Conservation (phyloP, 768 basidiomycete genomes). For the Kwoniella bestiolae region DNA sequence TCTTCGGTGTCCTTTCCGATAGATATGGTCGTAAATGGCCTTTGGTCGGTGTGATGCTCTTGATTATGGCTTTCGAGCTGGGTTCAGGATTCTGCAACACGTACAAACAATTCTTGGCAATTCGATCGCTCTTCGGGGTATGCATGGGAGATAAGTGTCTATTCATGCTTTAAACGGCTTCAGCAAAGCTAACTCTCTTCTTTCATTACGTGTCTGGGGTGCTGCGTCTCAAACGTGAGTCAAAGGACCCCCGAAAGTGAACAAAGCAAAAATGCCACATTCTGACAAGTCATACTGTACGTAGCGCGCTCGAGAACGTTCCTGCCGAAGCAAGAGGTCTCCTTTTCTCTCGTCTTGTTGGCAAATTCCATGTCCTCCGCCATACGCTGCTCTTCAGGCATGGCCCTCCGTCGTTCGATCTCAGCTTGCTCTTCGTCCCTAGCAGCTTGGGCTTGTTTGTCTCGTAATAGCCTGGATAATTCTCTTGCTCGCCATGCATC, state of each 20-base stretch:
- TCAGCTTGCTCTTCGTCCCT: constrained; percentile 87
- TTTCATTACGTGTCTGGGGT: constrained; percentile 70
- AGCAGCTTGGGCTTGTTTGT: constrained; percentile 83
- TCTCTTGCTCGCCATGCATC: constrained; percentile 96
- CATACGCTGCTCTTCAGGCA: constrained; percentile 90
- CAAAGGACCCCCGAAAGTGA: neutral
- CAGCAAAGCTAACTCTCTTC: neutral
- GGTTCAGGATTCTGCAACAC: constrained; percentile 79
- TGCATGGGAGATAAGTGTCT: constrained; percentile 47
- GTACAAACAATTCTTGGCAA: constrained; percentile 76
- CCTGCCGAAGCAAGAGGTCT: constrained; percentile 81
- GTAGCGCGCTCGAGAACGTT: constrained; percentile 86
- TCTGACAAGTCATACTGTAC: neutral
- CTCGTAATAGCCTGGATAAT: constrained; percentile 86
- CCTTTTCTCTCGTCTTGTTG: constrained; percentile 77
- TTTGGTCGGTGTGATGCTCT: constrained; percentile 61
- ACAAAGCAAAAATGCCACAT: neutral
- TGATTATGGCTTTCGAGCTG: constrained; percentile 74
- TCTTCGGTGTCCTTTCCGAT: constrained; percentile 85
- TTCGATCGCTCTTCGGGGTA: constrained; percentile 72
- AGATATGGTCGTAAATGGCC: constrained; percentile 95
- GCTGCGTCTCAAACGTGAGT: constrained; percentile 63
- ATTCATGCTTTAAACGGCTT: neutral
- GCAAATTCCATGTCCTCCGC: constrained; percentile 90
- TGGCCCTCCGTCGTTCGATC: constrained; percentile 82